Base-by-base conservation (phyloP, 208 protist genomes). In the Trypanosoma brucei region DNA sequence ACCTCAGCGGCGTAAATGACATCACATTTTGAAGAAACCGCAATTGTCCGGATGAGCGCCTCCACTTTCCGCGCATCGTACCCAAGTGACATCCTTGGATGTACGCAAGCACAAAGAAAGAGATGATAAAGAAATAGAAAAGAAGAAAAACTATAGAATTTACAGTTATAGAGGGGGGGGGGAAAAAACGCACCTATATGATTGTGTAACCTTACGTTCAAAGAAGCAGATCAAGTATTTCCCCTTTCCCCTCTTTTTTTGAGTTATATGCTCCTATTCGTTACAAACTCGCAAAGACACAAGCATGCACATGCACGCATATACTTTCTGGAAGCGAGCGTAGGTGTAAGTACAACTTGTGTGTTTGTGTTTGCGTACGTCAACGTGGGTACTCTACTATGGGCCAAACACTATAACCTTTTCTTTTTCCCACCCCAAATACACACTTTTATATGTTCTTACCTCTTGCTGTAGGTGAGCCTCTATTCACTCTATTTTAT, bases 1-100 rank as follows among this genome's bases (percentile, higher is more conserved):
- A 66, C 70, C 53, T 91, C 81, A 1, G 64, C 64, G 6, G 92
- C 68, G 71, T 90, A 88, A 9, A 67, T 60, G 4, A 62, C 55
- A 31, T 75, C 75, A 38, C 70, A 67, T 36, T 87, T 76, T 8
- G 70, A 68, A 34, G 71, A 64, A 30, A 33, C 53, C 30, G 78
- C 73, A 3, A 86, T 71, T 0, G 33, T 49, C 0, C 78, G 78
- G 40, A 94, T 83, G 30, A 60, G 76, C 8, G 70, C 62, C n/a
- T 65, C 77, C 5, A 91, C 46, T 11, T 71, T 53, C 39, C 54
- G 62, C 9, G 76, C 35, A 3, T 46, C 67, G 54, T 31, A 62
- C 14, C 40, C 48, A 53, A 59, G 62, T 59, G 45, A 75, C 69
- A 69, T 68, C 5, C 11, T n/a, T 6, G n/a, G n/a, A 6, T 8